These are phyloP conservation scores for Microcos paniculata DNA, from an alignment of 345 rosid genomes.

Conservation along the genomic window DNA sequence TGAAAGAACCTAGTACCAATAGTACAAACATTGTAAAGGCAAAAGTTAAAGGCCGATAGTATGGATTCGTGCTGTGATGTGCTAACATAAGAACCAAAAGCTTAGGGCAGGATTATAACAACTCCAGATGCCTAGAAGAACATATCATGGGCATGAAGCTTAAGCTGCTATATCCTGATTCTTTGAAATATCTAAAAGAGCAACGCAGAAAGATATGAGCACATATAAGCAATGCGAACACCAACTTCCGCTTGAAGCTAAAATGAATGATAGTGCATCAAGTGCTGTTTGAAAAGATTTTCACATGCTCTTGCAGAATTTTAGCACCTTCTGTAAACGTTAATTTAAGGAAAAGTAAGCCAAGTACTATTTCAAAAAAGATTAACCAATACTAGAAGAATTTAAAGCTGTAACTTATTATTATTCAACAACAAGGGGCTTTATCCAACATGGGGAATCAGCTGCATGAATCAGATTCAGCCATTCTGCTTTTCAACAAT, in stretches of 20 bases:
- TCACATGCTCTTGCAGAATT: neutral
- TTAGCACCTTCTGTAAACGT: neutral
- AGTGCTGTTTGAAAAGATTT: neutral
- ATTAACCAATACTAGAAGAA: neutral
- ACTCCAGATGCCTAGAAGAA: neutral
- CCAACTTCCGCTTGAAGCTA: neutral
- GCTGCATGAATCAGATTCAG: neutral
- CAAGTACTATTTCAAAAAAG: neutral
- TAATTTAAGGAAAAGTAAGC: neutral
- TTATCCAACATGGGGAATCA: neutral
- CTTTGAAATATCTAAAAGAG: neutral
- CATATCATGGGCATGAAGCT: neutral
- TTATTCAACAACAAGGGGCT: neutral
- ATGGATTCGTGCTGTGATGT: neutral
- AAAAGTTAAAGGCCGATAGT: neutral
- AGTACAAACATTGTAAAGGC: conserved; percentile 4
- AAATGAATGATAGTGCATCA: neutral
- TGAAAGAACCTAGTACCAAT: conserved; percentile 62
- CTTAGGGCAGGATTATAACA: neutral
- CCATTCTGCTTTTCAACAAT: neutral
- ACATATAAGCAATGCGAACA: neutral
- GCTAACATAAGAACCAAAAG: neutral
- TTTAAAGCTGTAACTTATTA: neutral
- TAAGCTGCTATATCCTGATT: neutral
- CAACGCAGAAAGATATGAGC: neutral